These are phyloP conservation scores for Myxozyma melibiosi DNA, from an alignment of 805 yeast species.

Conservation along the genomic window DNA sequence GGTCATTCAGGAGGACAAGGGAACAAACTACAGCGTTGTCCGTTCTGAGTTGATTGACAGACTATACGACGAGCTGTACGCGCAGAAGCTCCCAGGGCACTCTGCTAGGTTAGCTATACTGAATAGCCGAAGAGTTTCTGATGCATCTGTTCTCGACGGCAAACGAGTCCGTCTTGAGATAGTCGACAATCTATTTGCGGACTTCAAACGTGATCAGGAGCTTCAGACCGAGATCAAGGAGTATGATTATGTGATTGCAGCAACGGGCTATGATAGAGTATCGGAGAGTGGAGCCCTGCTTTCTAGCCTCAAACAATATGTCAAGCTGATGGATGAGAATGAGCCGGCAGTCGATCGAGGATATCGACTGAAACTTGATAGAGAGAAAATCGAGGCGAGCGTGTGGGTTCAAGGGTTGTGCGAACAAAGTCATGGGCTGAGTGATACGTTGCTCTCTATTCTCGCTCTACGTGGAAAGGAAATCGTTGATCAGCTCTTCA, in stretches of 20 bases:
- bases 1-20: conserved; percentile 19
- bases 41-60: conserved; percentile 33
- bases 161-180: conserved; percentile 6
- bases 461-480: conserved; percentile 33
- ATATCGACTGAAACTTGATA: conserved; percentile 24
- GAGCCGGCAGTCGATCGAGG: conserved; percentile 17
- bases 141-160: background rate
- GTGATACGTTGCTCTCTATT: conserved; percentile 36
- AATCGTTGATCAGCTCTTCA: conserved; percentile 29
- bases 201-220: background rate
- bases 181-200: background rate
- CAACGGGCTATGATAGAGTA: conserved; percentile 34
- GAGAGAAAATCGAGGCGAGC: conserved; percentile 8
- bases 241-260: conserved; percentile 33
- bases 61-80: conserved; percentile 30
- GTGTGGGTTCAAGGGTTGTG: conserved; percentile 36
- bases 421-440: conserved; percentile 35
- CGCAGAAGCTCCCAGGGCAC: conserved; percentile 33
- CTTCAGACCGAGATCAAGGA: background rate
- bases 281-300: conserved; percentile 2
- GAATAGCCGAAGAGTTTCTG: conserved; percentile 10
- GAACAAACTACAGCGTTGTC: conserved; percentile 38
- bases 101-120: conserved; percentile 15
- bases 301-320: conserved; percentile 1
- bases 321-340: background rate